Base-by-base conservation (phyloP, 2,329 filamentous ascomycete species). In the Teratosphaeria destructans region DNA sequence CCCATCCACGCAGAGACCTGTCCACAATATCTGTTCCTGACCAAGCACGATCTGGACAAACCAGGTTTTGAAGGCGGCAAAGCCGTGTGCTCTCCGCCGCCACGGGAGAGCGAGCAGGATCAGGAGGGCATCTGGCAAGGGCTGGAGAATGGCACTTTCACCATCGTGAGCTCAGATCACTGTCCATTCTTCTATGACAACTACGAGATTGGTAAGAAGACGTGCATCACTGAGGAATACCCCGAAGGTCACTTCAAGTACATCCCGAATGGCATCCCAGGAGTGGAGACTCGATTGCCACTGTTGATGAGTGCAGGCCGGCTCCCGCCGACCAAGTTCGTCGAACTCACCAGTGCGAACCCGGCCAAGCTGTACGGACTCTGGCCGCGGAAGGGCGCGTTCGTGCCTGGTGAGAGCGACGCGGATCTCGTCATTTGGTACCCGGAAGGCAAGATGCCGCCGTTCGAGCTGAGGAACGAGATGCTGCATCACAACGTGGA, bases 401-500 rank as follows among this genome's bases (percentile, higher is more conserved):
- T 78, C 32, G 70, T 73, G 0, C 75, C 76, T 3, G 76, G 74
- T 1, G 74, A 73, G 57, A 43, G 37, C 37, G 76, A 78, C 63
- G 76, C 76, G 1, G 77, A 78, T 61, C 59, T 78, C 11, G 71
- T 75, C 14, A 74, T 78, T 47, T 75, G 76, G 76, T 74, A 77
- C 66, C 71, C 72, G 14, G 65, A 59, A 0, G 59, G 61, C 16
- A 65, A 23, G 12, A 62, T 32, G 67, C 65, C 14, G 61, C 62
- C 0, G 71, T 71, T 37, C 64, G 62, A 1, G 67, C 76, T n/a
- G 69, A 65, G 32, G 75, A 78, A 55, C 63, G 61, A 32, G 5
- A 79, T 80, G 71, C 68, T 86, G 62, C 83, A 86, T 69, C 83
- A 86, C 67, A 77, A 82, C 61, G 79, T 84, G 2, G 83, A 86